phyloP scores from a whole-genome alignment of 768 basidiomycete genomes.

The Lactifluus echinatus region DNA sequence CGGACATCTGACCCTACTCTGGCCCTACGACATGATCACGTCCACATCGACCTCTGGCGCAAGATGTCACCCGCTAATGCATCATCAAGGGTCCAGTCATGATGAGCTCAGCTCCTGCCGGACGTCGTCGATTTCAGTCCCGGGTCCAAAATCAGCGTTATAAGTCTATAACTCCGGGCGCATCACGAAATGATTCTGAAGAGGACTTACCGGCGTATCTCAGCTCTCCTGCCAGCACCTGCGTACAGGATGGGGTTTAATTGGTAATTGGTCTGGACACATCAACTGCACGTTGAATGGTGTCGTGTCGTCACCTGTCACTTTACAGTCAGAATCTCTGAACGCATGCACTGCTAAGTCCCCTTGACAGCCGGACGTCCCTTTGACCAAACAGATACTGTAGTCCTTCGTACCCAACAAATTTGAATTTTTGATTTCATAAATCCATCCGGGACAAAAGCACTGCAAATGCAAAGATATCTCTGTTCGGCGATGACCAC shows the following conservation, averaged over 20 bases:
- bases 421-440: no score
- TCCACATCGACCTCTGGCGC: no score
- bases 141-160: not conserved
- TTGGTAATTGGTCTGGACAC: no score
- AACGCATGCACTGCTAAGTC: not conserved
- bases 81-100: no score
- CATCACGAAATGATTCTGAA: not conserved
- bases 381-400: not conserved
- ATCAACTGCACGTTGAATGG: not conserved
- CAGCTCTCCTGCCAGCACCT: not conserved
- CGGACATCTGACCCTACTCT: no score
- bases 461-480: not conserved
- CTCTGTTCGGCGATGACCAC: no score
- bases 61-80: no score
- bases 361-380: slow-evolving; percentile 13
- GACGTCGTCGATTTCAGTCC: no score
- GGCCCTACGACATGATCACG: no score
- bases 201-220: not conserved
- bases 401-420: not conserved
- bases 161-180: not conserved
- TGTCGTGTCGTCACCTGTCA: not conserved
- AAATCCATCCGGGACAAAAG: no score
- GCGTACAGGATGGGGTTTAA: no score
- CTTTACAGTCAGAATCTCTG: not conserved
- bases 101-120: no score